Conservation (phyloP, 2,329 filamentous ascomycete genomes). For the Arthrinium puccinioides region DNA sequence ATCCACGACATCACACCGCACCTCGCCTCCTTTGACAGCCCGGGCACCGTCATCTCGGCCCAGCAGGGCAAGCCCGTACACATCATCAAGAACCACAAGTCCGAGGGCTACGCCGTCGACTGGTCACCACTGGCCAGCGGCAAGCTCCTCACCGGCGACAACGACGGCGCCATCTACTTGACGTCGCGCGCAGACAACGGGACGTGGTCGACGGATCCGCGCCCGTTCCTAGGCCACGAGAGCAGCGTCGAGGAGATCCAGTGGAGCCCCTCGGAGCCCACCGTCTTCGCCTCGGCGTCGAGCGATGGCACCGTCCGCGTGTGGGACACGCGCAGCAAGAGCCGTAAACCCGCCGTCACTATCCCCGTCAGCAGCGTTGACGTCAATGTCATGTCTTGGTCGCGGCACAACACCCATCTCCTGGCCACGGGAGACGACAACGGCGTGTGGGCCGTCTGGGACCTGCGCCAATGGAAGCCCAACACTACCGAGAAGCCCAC, state of each 20-base stretch:
- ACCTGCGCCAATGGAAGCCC: conserved; percentile 89
- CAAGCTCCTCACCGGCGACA: conserved; percentile 87
- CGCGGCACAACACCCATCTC: conserved; percentile 76
- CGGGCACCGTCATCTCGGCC: conserved; percentile 71
- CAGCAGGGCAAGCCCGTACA: conserved; percentile 83
- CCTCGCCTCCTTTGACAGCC: conserved; percentile 81
- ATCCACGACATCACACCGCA: conserved; percentile 94
- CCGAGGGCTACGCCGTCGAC: conserved; percentile 93
- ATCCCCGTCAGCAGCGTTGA: conserved; percentile 79
- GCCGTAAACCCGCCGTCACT: conserved; percentile 76
- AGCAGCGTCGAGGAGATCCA: conserved; percentile 90
- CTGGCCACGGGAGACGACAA: conserved; percentile 91
- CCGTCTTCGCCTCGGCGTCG: conserved; percentile 90
- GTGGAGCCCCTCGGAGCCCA: conserved; percentile 89
- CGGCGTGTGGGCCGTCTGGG: conserved; percentile 93
- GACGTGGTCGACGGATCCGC: conserved; percentile 79
- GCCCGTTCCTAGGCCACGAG: conserved; percentile 76
- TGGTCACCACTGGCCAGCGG: conserved; percentile 84
- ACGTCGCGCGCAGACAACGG: conserved; percentile 84
- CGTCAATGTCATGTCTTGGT: conserved; percentile 97
- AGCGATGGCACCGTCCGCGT: conserved; percentile 92
- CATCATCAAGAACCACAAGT: conserved; percentile 84
- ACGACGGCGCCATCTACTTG: conserved; percentile 79
- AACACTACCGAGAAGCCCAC: conserved; percentile 53
- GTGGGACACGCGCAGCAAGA: conserved; percentile 92